Percentiles rank a stretch among this genome's conserved stretches.
Evolutionary conservation across 352 stramenopile species (phyloP).

Genomic region (Pythium oligandrum): DNA sequence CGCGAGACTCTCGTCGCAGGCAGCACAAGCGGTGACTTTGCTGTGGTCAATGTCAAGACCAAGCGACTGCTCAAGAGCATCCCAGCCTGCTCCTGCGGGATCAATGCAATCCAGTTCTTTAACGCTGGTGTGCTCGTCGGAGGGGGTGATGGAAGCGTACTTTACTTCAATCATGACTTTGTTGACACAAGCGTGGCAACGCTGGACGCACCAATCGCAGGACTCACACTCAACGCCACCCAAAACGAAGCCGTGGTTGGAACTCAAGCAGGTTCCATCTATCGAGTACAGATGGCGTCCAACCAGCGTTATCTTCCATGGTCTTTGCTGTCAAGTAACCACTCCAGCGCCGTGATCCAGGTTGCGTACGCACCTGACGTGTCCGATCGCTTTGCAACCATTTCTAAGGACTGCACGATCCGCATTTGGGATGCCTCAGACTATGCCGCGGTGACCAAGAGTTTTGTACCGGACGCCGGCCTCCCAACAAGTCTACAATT

Average conservation of each 20-base stretch:
- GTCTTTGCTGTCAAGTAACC: slow-evolving; percentile 74
- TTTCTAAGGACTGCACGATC: slow-evolving; percentile 83
- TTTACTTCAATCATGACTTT: slow-evolving; percentile 71
- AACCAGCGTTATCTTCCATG: slow-evolving; percentile 18
- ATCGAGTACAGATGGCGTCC: slow-evolving; percentile 34
- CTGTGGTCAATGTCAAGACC: slow-evolving; percentile 74
- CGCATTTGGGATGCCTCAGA: slow-evolving; percentile 89
- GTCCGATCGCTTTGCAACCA: slow-evolving; percentile 88
- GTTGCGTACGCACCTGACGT: slow-evolving; percentile 74
- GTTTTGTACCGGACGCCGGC: slow-evolving; percentile 53
- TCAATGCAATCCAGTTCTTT: slow-evolving; percentile 56
- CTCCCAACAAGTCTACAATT: slow-evolving; percentile 75
- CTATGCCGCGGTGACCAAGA: slow-evolving; percentile 66
- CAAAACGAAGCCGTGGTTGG: slow-evolving; percentile 72
- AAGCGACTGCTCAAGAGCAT: slow-evolving; percentile 63
- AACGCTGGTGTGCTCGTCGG: slow-evolving; percentile 54
- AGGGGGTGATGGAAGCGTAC: slow-evolving; percentile 82
- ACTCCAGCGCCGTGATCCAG: slow-evolving; percentile 66
- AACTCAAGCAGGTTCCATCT: slow-evolving; percentile 77
- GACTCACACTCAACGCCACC: slow-evolving; percentile 46
- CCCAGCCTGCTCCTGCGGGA: slow-evolving; percentile 74
- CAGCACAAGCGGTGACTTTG: slow-evolving; percentile 86
- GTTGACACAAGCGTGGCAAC: slow-evolving; percentile 63
- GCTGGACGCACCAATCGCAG: slow-evolving; percentile 64
- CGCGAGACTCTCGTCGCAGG: slow-evolving; percentile 77